Percentiles rank a stretch among this genome's conserved stretches.
These are phyloP conservation scores for Fraxinus xanthoxyloides DNA, from an alignment of 305 asterid species.

Conservation along the genomic window DNA sequence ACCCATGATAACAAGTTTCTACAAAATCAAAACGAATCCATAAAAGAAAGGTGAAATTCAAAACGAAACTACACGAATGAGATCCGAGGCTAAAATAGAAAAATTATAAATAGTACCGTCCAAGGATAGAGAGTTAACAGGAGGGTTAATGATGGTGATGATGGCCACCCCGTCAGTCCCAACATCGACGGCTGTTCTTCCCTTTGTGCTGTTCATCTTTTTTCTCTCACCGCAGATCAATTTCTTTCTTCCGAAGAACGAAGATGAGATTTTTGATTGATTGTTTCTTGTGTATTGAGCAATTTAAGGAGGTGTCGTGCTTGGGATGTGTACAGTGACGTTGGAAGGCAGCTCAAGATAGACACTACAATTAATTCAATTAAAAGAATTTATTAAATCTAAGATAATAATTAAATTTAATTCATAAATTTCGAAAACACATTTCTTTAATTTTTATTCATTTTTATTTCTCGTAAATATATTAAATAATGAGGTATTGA, in stretches of 20 bases:
- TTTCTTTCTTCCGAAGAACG: background rate
- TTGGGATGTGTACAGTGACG: conserved; percentile 24
- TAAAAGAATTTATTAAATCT: background rate
- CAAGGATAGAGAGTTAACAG: conserved; percentile 89
- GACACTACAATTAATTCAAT: background rate
- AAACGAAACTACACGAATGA: background rate
- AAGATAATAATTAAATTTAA: too few species aligned
- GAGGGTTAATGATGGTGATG: conserved; percentile 92
- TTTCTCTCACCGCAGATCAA: conserved; percentile 4
- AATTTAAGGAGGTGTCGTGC: conserved; percentile 33
- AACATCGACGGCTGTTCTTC: conserved; percentile 78
- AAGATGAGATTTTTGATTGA: background rate
- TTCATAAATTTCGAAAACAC: too few species aligned
- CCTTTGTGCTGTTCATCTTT: conserved; percentile 47
- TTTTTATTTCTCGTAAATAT: too few species aligned
- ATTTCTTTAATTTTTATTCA: too few species aligned
- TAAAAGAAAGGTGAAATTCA: conserved; percentile 8
- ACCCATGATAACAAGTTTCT: background rate
- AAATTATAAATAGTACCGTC: conserved; percentile 51
- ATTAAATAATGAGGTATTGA: too few species aligned
- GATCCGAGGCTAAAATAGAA: conserved; percentile 15
- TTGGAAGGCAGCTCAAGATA: conserved; percentile 11
- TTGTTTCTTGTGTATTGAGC: background rate
- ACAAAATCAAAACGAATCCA: conserved; percentile 6
- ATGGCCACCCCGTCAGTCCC: conserved; percentile 93